Evolutionary conservation across 768 basidiomycete species (phyloP).

Genomic region (Brasilioporus rufonigricans): DNA sequence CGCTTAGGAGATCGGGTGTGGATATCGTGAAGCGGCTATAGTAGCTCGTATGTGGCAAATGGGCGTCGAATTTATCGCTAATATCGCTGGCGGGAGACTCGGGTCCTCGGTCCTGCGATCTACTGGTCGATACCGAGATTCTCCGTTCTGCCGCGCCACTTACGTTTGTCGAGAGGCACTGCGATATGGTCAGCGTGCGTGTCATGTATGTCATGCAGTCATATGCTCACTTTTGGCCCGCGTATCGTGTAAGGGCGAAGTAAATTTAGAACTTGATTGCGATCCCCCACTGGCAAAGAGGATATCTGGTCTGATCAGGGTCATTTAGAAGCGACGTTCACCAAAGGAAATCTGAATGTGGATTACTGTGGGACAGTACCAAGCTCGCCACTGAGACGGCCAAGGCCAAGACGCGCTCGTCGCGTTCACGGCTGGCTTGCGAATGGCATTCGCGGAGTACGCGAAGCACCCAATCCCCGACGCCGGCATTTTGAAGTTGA

Average conservation of each 20-base stretch:
- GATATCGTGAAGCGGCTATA: conserved; percentile 20
- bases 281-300: conserved; percentile 35
- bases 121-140: conserved; percentile 19
- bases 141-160: conserved; percentile 21
- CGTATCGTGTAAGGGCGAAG: conserved; percentile 41
- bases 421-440: conserved; percentile 2
- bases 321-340: conserved; percentile 25
- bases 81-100: conserved; percentile 6
- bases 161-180: conserved; percentile 26
- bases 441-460: conserved; percentile 20
- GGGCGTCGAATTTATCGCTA: conserved; percentile 8
- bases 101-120: conserved; percentile 22
- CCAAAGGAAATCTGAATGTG: conserved; percentile 24
- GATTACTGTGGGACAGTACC: conserved; percentile 37
- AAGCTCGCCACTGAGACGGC: conserved; percentile 34
- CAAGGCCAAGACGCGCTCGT: conserved; percentile 22
- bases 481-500: conserved; percentile 42
- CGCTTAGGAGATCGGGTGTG: conserved; percentile 39
- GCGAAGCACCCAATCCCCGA: conserved; percentile 31
- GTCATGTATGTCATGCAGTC: conserved; percentile 1
- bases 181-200: conserved; percentile 20
- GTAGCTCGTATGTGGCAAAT: conserved; percentile 17
- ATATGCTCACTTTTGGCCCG: conserved; percentile 27
- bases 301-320: conserved; percentile 38
- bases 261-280: conserved; percentile 40